A percentile compares a stretch with the other conserved stretches of the same genome.
These are phyloP conservation scores for Cardamine occulta DNA, from an alignment of 345 rosid species.

Conservation along the genomic window DNA sequence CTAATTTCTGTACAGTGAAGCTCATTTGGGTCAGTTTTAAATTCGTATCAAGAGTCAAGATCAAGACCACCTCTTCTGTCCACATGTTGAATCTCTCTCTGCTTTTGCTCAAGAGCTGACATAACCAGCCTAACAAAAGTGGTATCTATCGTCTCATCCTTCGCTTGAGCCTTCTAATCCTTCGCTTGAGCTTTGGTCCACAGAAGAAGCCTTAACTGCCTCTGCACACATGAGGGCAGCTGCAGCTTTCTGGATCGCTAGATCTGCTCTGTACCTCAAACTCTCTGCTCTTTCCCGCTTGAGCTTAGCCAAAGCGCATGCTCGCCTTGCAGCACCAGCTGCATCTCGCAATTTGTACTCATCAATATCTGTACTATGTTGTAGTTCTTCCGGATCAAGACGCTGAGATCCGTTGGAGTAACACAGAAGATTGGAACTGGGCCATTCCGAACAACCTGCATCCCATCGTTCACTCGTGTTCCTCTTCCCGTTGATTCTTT, in stretches of 20 bases:
- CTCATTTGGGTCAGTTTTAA: constrained; percentile 15
- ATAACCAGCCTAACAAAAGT: constrained; percentile 18
- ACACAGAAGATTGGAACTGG: constrained; percentile 48
- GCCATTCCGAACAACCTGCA: constrained; percentile 55
- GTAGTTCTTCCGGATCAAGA: constrained; percentile 49
- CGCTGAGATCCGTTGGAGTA: constrained; percentile 47
- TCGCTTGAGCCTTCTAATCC: constrained; percentile 36
- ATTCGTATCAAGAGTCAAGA: constrained; percentile 35
- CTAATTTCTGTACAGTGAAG: constrained; percentile 35
- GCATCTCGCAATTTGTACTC: constrained; percentile 76
- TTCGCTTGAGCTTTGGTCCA: constrained; percentile 38
- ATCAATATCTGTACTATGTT: constrained; percentile 60
- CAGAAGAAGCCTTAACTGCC: constrained; percentile 67
- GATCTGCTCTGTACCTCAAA: constrained; percentile 75
- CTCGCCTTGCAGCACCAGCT: constrained; percentile 75
- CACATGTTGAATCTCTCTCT: constrained; percentile 21
- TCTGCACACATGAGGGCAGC: constrained; percentile 88
- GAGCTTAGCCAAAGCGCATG: constrained; percentile 63
- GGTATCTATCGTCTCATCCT: constrained; percentile 29
- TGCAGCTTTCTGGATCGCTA: constrained; percentile 90
- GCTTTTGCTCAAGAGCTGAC: constrained; percentile 23
- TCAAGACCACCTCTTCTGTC: constrained; percentile 25
- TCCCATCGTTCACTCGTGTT: constrained; percentile 54
- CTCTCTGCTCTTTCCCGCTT: constrained; percentile 87
- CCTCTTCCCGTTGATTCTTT: constrained; percentile 56